Evolutionary conservation across 495 filamentous ascomycete species (phyloP).

Genomic region (Penicillium macrosclerotiorum): DNA sequence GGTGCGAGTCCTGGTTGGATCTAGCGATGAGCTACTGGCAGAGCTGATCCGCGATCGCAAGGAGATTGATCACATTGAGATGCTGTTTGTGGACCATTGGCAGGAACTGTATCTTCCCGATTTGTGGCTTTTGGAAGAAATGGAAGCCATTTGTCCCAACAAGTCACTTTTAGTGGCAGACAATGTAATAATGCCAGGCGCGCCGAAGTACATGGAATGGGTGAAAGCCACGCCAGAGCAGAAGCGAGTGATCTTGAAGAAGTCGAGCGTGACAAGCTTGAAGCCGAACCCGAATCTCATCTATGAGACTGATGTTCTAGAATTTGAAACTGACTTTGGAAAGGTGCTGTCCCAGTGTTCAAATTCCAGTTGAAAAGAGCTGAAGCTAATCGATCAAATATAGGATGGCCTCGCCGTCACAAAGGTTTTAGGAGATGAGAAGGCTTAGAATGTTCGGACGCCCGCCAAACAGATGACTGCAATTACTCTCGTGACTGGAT

Average conservation of each 20-base stretch:
- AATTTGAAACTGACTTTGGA: constrained; percentile 20
- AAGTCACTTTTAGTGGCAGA: constrained; percentile 58
- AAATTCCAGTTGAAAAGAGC: background rate
- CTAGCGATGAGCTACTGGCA: constrained; percentile 18
- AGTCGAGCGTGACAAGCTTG: background rate
- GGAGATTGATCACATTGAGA: constrained; percentile 48
- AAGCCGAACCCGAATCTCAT: constrained; percentile 16
- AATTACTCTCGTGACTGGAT: too few relatives aligned
- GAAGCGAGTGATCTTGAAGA: constrained; percentile 6
- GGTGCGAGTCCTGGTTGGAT: constrained; percentile 34
- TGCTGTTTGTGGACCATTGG: constrained; percentile 68
- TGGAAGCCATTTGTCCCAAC: constrained; percentile 52
- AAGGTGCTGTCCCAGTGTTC: constrained; percentile 5
- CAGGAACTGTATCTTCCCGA: constrained; percentile 62
- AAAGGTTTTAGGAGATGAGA: constrained; percentile 12
- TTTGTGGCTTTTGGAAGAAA: constrained; percentile 62
- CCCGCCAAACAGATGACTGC: too few relatives aligned
- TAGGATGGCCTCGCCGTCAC: constrained; percentile 21
- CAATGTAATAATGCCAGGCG: constrained; percentile 66
- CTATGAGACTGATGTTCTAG: constrained; percentile 16
- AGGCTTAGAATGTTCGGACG: too few relatives aligned
- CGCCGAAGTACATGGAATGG: constrained; percentile 55
- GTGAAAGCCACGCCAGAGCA: constrained; percentile 6
- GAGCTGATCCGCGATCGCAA: constrained; percentile 26
- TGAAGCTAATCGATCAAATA: background rate